A percentile compares a stretch with the other conserved stretches of the same genome.
Evolutionary conservation across 2,329 filamentous ascomycete genomes (phyloP).

Genomic region (Hypomyces perniciosus): DNA sequence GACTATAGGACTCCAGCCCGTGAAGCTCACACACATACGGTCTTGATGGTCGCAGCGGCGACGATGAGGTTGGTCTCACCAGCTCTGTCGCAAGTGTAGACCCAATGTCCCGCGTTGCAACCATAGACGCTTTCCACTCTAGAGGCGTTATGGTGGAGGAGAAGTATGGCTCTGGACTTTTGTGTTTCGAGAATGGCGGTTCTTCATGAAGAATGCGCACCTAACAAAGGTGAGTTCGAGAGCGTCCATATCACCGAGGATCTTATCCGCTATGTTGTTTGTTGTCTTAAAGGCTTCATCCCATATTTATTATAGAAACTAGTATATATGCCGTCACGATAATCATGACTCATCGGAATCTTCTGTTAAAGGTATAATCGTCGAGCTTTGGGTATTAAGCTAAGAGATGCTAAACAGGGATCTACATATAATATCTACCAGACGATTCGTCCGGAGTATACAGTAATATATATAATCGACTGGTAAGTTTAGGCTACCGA

Average conservation of each 20-base stretch:
- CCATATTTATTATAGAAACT: constrained; percentile 15
- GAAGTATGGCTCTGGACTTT: constrained; percentile 24
- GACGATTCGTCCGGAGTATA: too few relatives aligned
- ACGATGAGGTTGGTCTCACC: constrained; percentile 12
- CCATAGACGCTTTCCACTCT: constrained; percentile 28
- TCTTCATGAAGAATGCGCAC: constrained; percentile 34
- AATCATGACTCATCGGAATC: neutral
- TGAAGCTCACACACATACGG: constrained; percentile 28
- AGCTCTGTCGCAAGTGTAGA: constrained; percentile 21
- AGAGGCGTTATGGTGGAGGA: constrained; percentile 29
- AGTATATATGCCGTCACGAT: too few relatives aligned
- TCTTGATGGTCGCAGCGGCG: constrained; percentile 10
- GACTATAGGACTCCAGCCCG: constrained; percentile 24
- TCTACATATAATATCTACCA: too few relatives aligned
- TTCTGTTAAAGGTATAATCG: neutral
- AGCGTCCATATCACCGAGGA: constrained; percentile 15
- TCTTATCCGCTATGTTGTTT: constrained; percentile 28
- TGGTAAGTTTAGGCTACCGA: too few relatives aligned
- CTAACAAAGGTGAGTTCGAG: constrained; percentile 27
- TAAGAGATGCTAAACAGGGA: too few relatives aligned
- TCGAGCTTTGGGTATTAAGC: too few relatives aligned
- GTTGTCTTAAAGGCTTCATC: constrained; percentile 28
- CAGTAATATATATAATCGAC: too few relatives aligned
- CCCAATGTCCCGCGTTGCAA: constrained; percentile 22
- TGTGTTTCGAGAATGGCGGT: constrained; percentile 27